Base-by-base conservation (phyloP, 2,329 filamentous ascomycete genomes). In the Knoxdaviesia capensis region DNA sequence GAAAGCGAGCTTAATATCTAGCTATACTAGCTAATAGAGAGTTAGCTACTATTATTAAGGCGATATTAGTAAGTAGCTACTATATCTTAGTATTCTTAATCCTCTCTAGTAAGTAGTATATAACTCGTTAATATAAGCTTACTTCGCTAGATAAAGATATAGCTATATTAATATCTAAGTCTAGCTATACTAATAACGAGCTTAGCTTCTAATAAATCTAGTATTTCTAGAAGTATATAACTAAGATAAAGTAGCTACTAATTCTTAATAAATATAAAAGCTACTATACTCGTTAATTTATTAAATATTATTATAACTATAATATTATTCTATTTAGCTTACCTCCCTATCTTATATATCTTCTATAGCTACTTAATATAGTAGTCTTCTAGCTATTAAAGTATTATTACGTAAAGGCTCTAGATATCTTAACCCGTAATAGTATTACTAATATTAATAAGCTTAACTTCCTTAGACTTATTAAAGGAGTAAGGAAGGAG, bases 201-300 rank as follows among this genome's bases (percentile, higher is more conserved):
- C 31, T 5, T 32, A n/a, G 36, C 11, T n/a, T 39, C 35, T 34
- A 39, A 29, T 43, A 43, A 5, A 5, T 43, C 34, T 34, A 40
- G 10, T 40, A 43, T 30, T 43, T 39, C 30, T 39, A 43, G 5
- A 34, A 39, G 35, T 40, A 35, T 29, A 9, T 29, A 10, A 35
- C 34, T 3, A 6, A 31, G 34, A 35, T 5, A n/a, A 34, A 43
- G 33, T 6, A 28, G 9, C 11, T 45, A 11, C n/a, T 45, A 20
- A 42, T 45, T 29, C 10, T 45, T 36, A 33, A 45, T 45, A 40
- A 28, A 3, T 40, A 42, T 45, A 20, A 40, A 43, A 29, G 39
- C 39, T 40, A 37, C 34, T 9, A 39, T 8, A 40, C 20, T 31
- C 39, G 7, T 39, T 31, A 39, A 28, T 39, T 39, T 29, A 39